Evolutionary conservation across 768 basidiomycete genomes (phyloP).

Genomic region (Mycena galericulata): DNA sequence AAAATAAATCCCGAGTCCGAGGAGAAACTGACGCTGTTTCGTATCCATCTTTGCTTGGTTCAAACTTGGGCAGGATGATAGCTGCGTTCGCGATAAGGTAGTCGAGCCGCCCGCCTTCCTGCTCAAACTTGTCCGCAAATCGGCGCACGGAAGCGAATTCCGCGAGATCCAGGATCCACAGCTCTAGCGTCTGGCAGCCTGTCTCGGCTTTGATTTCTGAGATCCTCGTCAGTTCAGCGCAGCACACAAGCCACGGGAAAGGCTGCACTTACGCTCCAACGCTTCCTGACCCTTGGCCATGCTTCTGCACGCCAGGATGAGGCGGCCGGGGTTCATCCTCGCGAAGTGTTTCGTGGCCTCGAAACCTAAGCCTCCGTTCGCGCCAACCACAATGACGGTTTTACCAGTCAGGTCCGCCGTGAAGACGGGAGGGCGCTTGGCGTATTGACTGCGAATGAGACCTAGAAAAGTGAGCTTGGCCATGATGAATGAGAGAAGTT

Average conservation of each 20-base stretch:
- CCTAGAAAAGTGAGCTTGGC: too few relatives aligned
- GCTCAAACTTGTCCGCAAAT: conserved; percentile 47
- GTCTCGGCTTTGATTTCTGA: conserved; percentile 23
- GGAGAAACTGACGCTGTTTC: conserved; percentile 39
- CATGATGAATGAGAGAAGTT: too few relatives aligned
- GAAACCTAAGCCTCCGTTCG: conserved; percentile 36
- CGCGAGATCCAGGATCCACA: conserved; percentile 46
- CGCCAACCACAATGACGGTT: conserved; percentile 32
- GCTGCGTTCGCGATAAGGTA: conserved; percentile 48
- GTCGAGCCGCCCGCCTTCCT: conserved; percentile 39
- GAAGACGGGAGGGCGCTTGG: conserved; percentile 34
- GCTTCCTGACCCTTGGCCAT: conserved; percentile 15
- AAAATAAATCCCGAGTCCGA: neutral
- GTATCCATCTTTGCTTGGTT: conserved; percentile 46
- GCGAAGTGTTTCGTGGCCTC: conserved; percentile 45
- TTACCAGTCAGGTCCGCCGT: conserved; percentile 33
- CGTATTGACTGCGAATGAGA: conserved; percentile 19
- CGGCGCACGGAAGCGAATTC: conserved; percentile 46
- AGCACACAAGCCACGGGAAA: neutral
- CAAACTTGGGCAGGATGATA: conserved; percentile 17
- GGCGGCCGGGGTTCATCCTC: conserved; percentile 42
- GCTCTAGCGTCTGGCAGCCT: conserved; percentile 39
- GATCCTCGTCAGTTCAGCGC: neutral
- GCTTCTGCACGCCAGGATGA: conserved; percentile 50
- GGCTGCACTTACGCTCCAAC: conserved; percentile 3